These are phyloP conservation scores for Elsinoe batatas DNA, from an alignment of 2,329 filamentous ascomycete genomes.

Conservation along the genomic window DNA sequence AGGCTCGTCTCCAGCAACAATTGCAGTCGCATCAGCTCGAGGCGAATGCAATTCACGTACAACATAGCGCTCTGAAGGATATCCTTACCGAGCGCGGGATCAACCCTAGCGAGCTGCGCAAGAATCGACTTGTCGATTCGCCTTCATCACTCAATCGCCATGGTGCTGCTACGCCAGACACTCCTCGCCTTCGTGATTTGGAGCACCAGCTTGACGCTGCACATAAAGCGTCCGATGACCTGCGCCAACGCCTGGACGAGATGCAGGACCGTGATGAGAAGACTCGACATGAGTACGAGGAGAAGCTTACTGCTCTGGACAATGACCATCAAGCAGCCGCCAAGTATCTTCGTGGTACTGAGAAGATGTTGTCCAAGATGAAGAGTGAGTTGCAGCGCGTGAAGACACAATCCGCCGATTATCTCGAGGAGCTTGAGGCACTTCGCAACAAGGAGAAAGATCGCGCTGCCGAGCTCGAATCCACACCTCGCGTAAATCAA, in stretches of 20 bases:
- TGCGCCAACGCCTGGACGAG: slow-evolving; percentile 64
- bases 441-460: slow-evolving; percentile 19
- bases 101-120: slow-evolving; percentile 61
- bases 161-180: slow-evolving; percentile 56
- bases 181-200: slow-evolving; percentile 68
- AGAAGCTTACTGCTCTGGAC: slow-evolving; percentile 87
- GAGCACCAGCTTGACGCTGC: slow-evolving; percentile 77
- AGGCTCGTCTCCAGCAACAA: slow-evolving; percentile 71
- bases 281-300: slow-evolving; percentile 79
- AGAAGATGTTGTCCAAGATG: slow-evolving; percentile 98
- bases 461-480: slow-evolving; percentile 17
- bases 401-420: slow-evolving; percentile 72
- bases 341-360: slow-evolving; percentile 95
- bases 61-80: slow-evolving; percentile 87
- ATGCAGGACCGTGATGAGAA: slow-evolving; percentile 75
- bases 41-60: slow-evolving; percentile 83
- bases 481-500: slow-evolving; percentile 28
- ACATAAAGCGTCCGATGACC: slow-evolving; percentile 73
- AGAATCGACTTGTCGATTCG: slow-evolving; percentile 62
- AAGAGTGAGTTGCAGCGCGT: slow-evolving; percentile 93
- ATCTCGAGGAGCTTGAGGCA: slow-evolving; percentile 66
- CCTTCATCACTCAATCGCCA: slow-evolving; percentile 58
- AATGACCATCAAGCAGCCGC: slow-evolving; percentile 97
- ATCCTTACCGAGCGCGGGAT: slow-evolving; percentile 83
- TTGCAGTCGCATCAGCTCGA: slow-evolving; percentile 82